A percentile compares a stretch with the other conserved stretches of the same genome.
Conservation (phyloP, 805 yeast species). For the Pichia thaimueangensis region DNA sequence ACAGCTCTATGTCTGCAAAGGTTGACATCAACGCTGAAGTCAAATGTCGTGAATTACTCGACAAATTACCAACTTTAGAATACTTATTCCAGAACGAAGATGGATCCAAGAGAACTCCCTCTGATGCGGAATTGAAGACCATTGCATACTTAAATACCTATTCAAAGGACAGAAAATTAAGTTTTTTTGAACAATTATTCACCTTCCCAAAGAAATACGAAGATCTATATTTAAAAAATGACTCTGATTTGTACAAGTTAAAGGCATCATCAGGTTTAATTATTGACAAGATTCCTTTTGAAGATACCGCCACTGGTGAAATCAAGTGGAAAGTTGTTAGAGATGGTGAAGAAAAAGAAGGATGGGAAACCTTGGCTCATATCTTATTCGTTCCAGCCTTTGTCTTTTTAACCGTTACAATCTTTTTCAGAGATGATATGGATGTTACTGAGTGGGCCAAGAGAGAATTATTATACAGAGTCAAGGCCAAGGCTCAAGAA, state of each 20-base stretch:
- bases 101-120: constrained; percentile 65
- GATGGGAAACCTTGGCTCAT: constrained; percentile 77
- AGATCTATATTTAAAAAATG: constrained; percentile 52
- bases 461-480: constrained; percentile 72
- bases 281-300: constrained; percentile 78
- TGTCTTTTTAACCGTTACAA: constrained; percentile 45
- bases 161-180: constrained; percentile 49
- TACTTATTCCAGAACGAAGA: constrained; percentile 68
- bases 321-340: constrained; percentile 74
- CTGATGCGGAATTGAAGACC: constrained; percentile 63
- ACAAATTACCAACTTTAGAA: constrained; percentile 56
- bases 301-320: constrained; percentile 71
- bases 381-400: constrained; percentile 68
- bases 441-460: constrained; percentile 71
- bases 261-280: constrained; percentile 56
- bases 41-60: constrained; percentile 56
- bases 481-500: constrained; percentile 56
- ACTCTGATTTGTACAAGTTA: constrained; percentile 51
- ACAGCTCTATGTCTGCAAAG: constrained; percentile 6
- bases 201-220: constrained; percentile 46
- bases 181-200: constrained; percentile 36
- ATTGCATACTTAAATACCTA: constrained; percentile 65
- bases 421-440: constrained; percentile 44
- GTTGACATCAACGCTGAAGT: constrained; percentile 35
- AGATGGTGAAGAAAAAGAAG: constrained; percentile 64